Evolutionary conservation across 2,329 filamentous ascomycete species (phyloP).

Genomic region (Trichophaea hybrida): DNA sequence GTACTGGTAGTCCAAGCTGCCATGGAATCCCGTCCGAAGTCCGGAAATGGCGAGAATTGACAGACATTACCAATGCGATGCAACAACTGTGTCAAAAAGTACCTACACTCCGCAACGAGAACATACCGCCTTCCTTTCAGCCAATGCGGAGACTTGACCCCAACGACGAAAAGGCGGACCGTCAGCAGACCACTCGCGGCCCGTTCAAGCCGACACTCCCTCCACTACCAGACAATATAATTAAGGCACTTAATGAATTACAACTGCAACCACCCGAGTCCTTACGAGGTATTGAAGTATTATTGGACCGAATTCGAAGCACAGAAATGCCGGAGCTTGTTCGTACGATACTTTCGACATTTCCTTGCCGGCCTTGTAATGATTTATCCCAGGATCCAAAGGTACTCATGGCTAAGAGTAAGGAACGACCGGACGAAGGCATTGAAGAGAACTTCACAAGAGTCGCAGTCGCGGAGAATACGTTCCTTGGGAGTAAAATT

Average conservation of each 20-base stretch:
- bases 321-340: conserved; percentile 3
- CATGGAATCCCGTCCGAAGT: conserved; percentile 3
- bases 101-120: neutral
- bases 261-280: neutral
- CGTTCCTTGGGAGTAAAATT: conserved; percentile 7
- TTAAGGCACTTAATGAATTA: neutral
- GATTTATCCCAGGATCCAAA: neutral
- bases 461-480: neutral
- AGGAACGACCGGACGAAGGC: neutral
- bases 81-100: neutral
- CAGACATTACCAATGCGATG: neutral
- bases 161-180: neutral
- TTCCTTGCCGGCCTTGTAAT: conserved; percentile 12
- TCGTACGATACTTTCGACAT: conserved; percentile 2
- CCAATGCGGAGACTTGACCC: neutral
- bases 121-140: neutral
- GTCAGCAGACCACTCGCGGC: neutral
- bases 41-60: conserved; percentile 5
- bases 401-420: neutral
- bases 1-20: neutral
- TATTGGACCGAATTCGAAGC: conserved; percentile 1
- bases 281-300: neutral
- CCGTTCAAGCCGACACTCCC: neutral
- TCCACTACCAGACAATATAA: neutral
- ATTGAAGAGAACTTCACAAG: conserved; percentile 3